These are phyloP conservation scores for Chaetomium globosum DNA, from an alignment of 2,329 filamentous ascomycete genomes.

Conservation along the genomic window DNA sequence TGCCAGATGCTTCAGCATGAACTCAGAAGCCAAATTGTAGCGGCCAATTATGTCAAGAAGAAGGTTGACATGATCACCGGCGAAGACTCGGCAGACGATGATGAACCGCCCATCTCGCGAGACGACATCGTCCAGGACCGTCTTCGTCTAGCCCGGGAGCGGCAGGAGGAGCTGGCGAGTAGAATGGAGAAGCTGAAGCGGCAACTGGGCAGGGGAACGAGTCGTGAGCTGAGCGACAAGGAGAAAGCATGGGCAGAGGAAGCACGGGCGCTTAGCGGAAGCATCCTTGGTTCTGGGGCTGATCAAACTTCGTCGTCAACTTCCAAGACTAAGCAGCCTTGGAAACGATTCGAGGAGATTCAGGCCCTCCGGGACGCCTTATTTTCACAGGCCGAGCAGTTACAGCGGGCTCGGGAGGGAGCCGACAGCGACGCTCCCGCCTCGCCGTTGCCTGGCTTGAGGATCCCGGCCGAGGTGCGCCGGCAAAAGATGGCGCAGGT, in stretches of 20 bases:
- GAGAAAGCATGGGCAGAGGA: conserved; percentile 57
- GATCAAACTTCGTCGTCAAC: conserved; percentile 32
- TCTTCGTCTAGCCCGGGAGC: conserved; percentile 56
- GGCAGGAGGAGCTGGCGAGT: conserved; percentile 59
- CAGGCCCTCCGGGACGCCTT: conserved; percentile 58
- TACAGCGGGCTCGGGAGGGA: conserved; percentile 43
- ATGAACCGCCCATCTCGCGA: conserved; percentile 51
- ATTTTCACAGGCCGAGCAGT: conserved; percentile 52
- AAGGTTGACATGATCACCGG: conserved; percentile 69
- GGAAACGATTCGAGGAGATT: conserved; percentile 61
- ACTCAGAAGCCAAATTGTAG: conserved; percentile 66
- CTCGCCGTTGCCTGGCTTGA: conserved; percentile 47
- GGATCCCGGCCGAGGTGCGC: conserved; percentile 63
- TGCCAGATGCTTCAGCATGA: conserved; percentile 70
- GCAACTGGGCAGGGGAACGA: conserved; percentile 52
- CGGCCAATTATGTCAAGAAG: conserved; percentile 65
- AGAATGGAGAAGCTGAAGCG: conserved; percentile 62
- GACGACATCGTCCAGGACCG: conserved; percentile 62
- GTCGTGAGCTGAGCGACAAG: conserved; percentile 62
- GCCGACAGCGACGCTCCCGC: conserved; percentile 35
- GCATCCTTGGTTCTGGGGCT: conserved; percentile 45
- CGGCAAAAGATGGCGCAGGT: conserved; percentile 67
- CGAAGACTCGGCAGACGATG: conserved; percentile 56
- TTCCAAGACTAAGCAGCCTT: conserved; percentile 53
- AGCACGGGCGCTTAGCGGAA: conserved; percentile 46